Base-by-base conservation (phyloP, 176 grass and related monocot species). In the Chrysopogon serrulatus region DNA sequence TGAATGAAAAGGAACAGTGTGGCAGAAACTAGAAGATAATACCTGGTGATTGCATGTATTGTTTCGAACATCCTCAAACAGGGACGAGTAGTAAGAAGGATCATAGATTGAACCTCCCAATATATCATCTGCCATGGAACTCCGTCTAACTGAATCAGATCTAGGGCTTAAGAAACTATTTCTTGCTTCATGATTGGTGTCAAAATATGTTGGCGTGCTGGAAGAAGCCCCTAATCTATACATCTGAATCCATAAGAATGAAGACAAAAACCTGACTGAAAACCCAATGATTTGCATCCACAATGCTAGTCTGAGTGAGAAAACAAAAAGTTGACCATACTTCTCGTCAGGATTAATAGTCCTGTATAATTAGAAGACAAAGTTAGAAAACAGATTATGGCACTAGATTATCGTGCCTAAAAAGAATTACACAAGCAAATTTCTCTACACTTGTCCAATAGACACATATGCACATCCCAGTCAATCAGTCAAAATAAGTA, bases 261-360 rank as follows among this genome's bases (percentile, higher is more conserved):
- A 92, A 21, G 96, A 99, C n/a, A 99, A 87, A 87, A 99, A 87
- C 86, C 96, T 93, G 57, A 96, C 83, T 71, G 96, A 99, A 90
- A 99, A 99, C 76, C 96, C 96, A 85, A 92, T 89, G 57, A 96
- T 99, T 96, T 99, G 93, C 93, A 99, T 99, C 85, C 82, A 99
- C 78, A 94, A 87, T 64, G 89, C 87, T 84, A 99, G 86, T 89
- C 77, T 91, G 49, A 99, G 84, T 68, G 96, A 99, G 88, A 99
- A 96, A 78, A 92, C 89, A 88, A 92, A 90, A 49, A 84, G 78
- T 48, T 69, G 64, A 24, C 91, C 90, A 72, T 94, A 94, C 77
- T 99, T 94, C 78, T 99, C 86, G 76, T 96, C 87, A 68, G 93
- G 90, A 87, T 70, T 79, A 80, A 84, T 81, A 85, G 92, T 96